Conservation (phyloP, 148 eudicot genomes). For the Diospyros kaki region DNA sequence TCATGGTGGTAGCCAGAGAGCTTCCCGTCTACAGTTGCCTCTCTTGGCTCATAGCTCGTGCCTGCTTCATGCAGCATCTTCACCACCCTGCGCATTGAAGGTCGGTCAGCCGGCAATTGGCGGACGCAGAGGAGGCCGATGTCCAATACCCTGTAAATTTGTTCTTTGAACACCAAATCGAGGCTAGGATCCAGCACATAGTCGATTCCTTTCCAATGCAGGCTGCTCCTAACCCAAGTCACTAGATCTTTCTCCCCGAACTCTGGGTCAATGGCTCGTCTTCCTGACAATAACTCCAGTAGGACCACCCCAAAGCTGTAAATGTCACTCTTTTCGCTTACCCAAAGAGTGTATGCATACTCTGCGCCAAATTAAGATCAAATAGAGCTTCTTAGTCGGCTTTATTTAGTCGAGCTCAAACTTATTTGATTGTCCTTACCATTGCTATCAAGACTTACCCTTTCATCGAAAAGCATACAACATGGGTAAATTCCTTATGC, state of each 20-base stretch:
- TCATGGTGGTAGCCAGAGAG: slow-evolving; percentile 6
- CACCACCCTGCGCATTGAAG: slow-evolving; percentile 34
- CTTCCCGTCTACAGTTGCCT: slow-evolving; percentile 8
- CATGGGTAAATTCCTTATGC: too few species aligned
- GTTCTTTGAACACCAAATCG: slow-evolving; percentile 20
- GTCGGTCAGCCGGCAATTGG: slow-evolving; percentile 27
- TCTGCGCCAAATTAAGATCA: slow-evolving; percentile 15
- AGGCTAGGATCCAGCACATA: slow-evolving; percentile 29
- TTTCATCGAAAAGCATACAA: too few species aligned
- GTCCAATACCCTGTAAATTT: slow-evolving; percentile 29
- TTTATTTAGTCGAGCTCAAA: too few species aligned
- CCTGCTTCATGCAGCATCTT: slow-evolving; percentile 27
- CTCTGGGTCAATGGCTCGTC: slow-evolving; percentile 24
- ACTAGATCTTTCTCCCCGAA: slow-evolving; percentile 35
- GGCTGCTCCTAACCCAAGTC: slow-evolving; percentile 27
- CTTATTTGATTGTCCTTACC: too few species aligned
- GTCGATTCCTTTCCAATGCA: slow-evolving; percentile 25
- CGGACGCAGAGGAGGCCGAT: slow-evolving; percentile 33
- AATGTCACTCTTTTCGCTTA: slow-evolving; percentile 45
- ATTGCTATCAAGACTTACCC: too few species aligned
- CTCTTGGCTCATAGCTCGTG: background rate
- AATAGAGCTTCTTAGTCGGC: background rate
- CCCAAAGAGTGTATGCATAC: slow-evolving; percentile 47
- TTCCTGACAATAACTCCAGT: slow-evolving; percentile 41
- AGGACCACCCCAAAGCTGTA: slow-evolving; percentile 49